Evolutionary conservation across 1,284 basidiomycete genomes (phyloP).

Genomic region (Amylostereum areolatum): DNA sequence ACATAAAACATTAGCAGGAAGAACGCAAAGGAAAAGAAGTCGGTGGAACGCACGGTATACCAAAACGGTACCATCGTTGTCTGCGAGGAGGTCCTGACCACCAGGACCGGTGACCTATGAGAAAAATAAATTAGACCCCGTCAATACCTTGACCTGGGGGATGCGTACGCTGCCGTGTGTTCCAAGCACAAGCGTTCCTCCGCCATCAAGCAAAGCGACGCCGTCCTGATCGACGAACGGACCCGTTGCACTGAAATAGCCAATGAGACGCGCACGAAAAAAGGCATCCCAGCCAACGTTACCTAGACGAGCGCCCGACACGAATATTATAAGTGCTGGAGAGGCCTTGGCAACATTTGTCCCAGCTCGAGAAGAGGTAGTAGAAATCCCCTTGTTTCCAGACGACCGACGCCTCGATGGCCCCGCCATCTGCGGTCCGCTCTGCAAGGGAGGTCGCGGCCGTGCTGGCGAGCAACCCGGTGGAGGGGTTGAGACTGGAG

Average conservation of each 20-base stretch:
- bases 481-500: slow-evolving; percentile 29
- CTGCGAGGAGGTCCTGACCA: slow-evolving; percentile 32
- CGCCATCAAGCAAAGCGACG: slow-evolving; percentile 38
- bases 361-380: slow-evolving; percentile 55
- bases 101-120: slow-evolving; percentile 41
- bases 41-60: slow-evolving; percentile 37
- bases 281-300: neutral
- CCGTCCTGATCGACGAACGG: slow-evolving; percentile 44
- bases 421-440: slow-evolving; percentile 35
- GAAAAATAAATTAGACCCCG: too few relatives aligned
- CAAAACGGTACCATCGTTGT: slow-evolving; percentile 31
- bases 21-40: slow-evolving; percentile 16
- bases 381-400: slow-evolving; percentile 41
- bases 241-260: slow-evolving; percentile 27
- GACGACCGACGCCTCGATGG: slow-evolving; percentile 42
- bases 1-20: neutral
- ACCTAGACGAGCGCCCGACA: slow-evolving; percentile 45
- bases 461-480: slow-evolving; percentile 34
- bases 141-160: too few relatives aligned
- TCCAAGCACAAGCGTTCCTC: slow-evolving; percentile 46
- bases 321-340: slow-evolving; percentile 39
- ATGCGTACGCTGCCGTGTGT: slow-evolving; percentile 39
- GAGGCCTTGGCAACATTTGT: slow-evolving; percentile 46
- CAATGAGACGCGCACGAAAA: neutral
- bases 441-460: slow-evolving; percentile 38